phyloP scores from a whole-genome alignment of 1,284 basidiomycete genomes.

The Cutaneotrichosporon spelunceum region DNA sequence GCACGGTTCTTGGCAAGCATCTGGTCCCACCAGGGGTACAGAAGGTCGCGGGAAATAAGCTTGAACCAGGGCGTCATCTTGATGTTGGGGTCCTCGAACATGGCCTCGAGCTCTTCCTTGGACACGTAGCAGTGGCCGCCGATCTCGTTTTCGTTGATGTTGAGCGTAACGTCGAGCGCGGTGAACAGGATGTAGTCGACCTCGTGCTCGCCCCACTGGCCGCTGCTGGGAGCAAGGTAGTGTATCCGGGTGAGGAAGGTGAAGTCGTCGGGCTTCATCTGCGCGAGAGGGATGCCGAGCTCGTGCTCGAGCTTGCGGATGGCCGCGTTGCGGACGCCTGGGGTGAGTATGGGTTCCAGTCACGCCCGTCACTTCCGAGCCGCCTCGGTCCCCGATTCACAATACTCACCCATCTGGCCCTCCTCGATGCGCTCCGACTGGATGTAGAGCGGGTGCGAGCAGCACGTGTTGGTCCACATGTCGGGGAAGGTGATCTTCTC shows the following conservation, averaged over 20 bases:
- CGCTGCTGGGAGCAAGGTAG: conserved; percentile 90
- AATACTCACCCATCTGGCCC: conserved; percentile 56
- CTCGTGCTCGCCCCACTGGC: conserved; percentile 98
- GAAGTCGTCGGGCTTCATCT: conserved; percentile 76
- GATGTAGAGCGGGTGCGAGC: conserved; percentile 82
- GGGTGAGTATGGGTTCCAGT: conserved; percentile 31
- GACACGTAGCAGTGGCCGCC: conserved; percentile 87
- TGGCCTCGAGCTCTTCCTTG: conserved; percentile 79
- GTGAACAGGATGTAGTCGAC: conserved; percentile 98
- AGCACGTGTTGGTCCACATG: conserved; percentile 99
- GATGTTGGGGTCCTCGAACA: conserved; percentile 79
- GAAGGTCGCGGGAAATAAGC: conserved; percentile 91
- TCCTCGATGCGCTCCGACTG: conserved; percentile 74
- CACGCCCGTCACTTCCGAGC: too few species aligned
- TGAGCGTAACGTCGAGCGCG: conserved; percentile 81
- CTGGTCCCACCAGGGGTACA: conserved; percentile 98
- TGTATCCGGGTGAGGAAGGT: conserved; percentile 96
- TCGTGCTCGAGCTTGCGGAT: conserved; percentile 96
- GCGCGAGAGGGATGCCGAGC: conserved; percentile 74
- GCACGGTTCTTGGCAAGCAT: conserved; percentile 60
- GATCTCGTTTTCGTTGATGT: conserved; percentile 87
- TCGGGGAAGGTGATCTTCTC: conserved; percentile 99
- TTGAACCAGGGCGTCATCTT: conserved; percentile 99
- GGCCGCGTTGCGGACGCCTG: conserved; percentile 72
- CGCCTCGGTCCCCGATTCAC: too few species aligned